Conservation (phyloP, 106 monocot genomes). For the Chionographis japonica region DNA sequence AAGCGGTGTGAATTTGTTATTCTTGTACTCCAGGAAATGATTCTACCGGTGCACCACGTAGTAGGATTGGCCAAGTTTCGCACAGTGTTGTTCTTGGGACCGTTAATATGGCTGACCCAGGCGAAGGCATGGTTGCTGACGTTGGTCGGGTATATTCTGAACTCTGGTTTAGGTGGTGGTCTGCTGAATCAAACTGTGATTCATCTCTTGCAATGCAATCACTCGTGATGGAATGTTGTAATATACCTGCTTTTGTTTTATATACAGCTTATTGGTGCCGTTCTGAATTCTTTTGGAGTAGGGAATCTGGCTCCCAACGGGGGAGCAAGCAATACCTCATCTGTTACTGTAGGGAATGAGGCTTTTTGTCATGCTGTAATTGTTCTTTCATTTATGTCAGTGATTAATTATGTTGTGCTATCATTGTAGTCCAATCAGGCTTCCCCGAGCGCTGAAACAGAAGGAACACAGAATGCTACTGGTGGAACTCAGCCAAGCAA, state of each 20-base stretch:
- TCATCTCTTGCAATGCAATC: not conserved
- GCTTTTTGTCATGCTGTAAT: not conserved
- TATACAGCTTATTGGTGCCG: conserved; percentile 65
- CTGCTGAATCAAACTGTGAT: not conserved
- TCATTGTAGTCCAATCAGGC: conserved; percentile 30
- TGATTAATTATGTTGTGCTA: not conserved
- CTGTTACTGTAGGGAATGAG: conserved; percentile 21
- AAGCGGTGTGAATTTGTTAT: not conserved
- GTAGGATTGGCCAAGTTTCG: conserved; percentile 44
- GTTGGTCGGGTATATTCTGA: conserved; percentile 38
- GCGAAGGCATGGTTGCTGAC: conserved; percentile 37
- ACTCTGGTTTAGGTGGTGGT: not conserved
- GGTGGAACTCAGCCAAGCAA: conserved; percentile 31
- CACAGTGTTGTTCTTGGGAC: conserved; percentile 66
- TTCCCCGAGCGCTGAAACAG: conserved; percentile 29
- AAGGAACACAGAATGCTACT: conserved; percentile 25
- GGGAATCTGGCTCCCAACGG: conserved; percentile 13
- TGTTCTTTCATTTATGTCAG: not conserved
- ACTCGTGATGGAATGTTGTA: not conserved
- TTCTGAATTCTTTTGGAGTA: conserved; percentile 57
- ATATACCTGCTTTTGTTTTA: not conserved
- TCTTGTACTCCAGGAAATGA: conserved; percentile 33
- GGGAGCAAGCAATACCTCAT: conserved; percentile 19
- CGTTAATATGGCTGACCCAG: conserved; percentile 48
- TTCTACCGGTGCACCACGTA: conserved; percentile 25